Evolutionary conservation across 2,329 filamentous ascomycete genomes (phyloP), one percentile per base, ranked within the genome.

Genomic region (Colletotrichum endophyticum): DNA sequence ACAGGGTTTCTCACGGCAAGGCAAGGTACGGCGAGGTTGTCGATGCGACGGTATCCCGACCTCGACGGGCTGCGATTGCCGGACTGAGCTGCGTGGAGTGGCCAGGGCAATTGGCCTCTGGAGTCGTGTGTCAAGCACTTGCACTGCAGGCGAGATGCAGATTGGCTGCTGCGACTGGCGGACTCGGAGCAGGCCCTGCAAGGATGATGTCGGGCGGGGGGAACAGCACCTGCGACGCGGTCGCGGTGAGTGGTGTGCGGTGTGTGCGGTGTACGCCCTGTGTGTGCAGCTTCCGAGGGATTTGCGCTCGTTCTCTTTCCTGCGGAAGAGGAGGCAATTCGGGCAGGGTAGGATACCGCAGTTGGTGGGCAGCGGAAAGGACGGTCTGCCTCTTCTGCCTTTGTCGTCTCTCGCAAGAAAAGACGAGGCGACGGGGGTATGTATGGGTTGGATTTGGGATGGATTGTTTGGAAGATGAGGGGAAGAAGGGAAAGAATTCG

Each of bases 21-120:
- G 44, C 73, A 63, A 73, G 63, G 62, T 32, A 63, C 63, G 8
- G 22, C 63, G 63, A 32, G 44, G 39, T 30, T 15, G 39, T 28
- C 59, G 70, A 34, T 69, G 70, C 73, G 64, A 69, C 70, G 73
- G 73, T 73, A 73, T 76, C 64, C 70, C 70, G 39, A 64, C 73
- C 49, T 66, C 49, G 56, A 73, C 15, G 16, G 64, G 70, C 73
- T 67, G 69, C 36, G 62, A 15, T 22, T 62, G 56, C 68, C 53
- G 73, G 59, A 64, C 57, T 25, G 30, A 56, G n/a, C 63, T 59
- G 56, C 56, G 27, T 27, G 15, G 56, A 25, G 56, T 59, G 59
- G 44, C 64, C 68, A 66, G 73, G 64, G 73, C 64, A 76, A 73
- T 73, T 66, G 73, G 57, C 57, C 57, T 69, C 57, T 32, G 44